Percentiles rank a stretch among this genome's conserved stretches.
These are phyloP conservation scores for Phanerodontia chrysosporium DNA, from an alignment of 768 basidiomycete species.

Conservation along the genomic window DNA sequence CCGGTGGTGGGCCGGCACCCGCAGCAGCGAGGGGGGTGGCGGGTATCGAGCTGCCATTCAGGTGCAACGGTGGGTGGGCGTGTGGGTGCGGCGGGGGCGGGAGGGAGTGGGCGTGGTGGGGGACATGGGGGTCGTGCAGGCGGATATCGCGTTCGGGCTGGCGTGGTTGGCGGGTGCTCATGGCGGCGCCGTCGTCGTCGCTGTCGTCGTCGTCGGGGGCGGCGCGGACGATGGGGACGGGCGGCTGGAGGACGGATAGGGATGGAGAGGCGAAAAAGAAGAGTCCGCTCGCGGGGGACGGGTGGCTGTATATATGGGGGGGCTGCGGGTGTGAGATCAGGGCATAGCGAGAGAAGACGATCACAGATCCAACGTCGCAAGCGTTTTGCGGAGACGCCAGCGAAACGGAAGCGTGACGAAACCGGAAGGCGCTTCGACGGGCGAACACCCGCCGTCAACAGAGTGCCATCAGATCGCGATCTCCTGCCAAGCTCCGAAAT, in stretches of 20 bases:
- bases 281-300: slow-evolving; percentile 47
- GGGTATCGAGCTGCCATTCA: slow-evolving; percentile 51
- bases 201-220: slow-evolving; percentile 27
- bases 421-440: slow-evolving; percentile 1
- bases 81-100: slow-evolving; percentile 35
- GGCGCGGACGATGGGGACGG: slow-evolving; percentile 24
- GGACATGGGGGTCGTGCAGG: slow-evolving; percentile 53
- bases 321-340: slow-evolving; percentile 26
- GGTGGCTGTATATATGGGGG: slow-evolving; percentile 22
- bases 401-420: slow-evolving; percentile 14
- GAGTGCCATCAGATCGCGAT: slow-evolving; percentile 8
- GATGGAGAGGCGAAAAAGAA: slow-evolving; percentile 19
- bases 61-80: slow-evolving; percentile 36
- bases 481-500: slow-evolving; percentile 15
- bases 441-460: slow-evolving; percentile 2
- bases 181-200: slow-evolving; percentile 28
- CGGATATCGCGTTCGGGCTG: slow-evolving; percentile 58
- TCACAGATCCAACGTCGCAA: slow-evolving; percentile 23
- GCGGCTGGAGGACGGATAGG: slow-evolving; percentile 15
- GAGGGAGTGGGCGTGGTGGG: slow-evolving; percentile 40
- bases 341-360: slow-evolving; percentile 26
- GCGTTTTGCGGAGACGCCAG: slow-evolving; percentile 17
- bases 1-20: slow-evolving; percentile 36
- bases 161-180: slow-evolving; percentile 63
- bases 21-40: slow-evolving; percentile 40